phyloP scores from a whole-genome alignment of 352 stramenopile species.

The Phytophthora ohioensis region DNA sequence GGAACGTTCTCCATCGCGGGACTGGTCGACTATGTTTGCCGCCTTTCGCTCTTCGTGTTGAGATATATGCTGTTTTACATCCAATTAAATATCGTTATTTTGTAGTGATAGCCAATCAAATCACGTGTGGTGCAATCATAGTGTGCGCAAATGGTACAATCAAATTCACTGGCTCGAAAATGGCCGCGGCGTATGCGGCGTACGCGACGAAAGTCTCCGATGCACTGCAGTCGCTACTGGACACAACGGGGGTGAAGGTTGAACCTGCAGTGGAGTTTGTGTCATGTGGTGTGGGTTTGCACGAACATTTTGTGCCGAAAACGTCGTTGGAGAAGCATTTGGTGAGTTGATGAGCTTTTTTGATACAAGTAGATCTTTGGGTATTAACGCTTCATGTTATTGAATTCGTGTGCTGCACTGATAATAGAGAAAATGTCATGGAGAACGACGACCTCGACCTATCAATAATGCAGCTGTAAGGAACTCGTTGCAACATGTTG shows the following conservation, averaged over 20 bases:
- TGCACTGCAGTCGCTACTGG: conserved; percentile 45
- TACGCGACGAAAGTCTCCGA: conserved; percentile 39
- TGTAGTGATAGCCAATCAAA: conserved; percentile 13
- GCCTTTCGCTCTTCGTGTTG: conserved; percentile 20
- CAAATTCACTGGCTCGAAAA: conserved; percentile 47
- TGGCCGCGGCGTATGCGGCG: conserved; percentile 29
- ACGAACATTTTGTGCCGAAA: conserved; percentile 54
- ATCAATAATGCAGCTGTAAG: conserved; percentile 38
- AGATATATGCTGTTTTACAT: conserved; percentile 10
- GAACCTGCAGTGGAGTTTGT: conserved; percentile 46
- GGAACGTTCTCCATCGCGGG: conserved; percentile 17
- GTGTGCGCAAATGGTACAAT: conserved; percentile 44
- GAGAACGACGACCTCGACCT: conserved; percentile 25
- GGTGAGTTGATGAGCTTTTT: conserved; percentile 28
- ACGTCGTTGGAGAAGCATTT: conserved; percentile 48
- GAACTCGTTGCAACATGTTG: conserved; percentile 2
- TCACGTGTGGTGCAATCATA: conserved; percentile 14
- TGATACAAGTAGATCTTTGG: neutral
- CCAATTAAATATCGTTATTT: conserved; percentile 19
- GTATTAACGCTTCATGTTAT: conserved; percentile 4
- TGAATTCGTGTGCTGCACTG: conserved; percentile 2
- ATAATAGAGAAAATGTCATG: conserved; percentile 42
- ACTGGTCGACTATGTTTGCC: conserved; percentile 42
- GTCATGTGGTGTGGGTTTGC: conserved; percentile 28
- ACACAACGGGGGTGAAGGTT: conserved; percentile 44